These are phyloP conservation scores for Ormosia emarginata DNA, from an alignment of 306 rosid genomes.

Conservation along the genomic window DNA sequence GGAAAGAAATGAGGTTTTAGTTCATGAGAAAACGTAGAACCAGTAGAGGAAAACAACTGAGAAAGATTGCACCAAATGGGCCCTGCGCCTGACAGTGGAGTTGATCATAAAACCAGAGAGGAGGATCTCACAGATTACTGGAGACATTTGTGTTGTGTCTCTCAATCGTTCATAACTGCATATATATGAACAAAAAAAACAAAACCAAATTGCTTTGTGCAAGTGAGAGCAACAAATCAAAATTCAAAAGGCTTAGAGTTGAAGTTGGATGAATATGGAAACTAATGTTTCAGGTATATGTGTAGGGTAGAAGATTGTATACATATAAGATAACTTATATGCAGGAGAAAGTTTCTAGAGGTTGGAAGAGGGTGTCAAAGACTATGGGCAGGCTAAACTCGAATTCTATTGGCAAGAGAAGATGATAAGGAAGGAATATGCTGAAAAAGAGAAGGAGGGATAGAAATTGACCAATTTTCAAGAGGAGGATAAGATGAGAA, in stretches of 20 bases:
- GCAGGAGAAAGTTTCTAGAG: conserved; percentile 10
- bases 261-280: neutral
- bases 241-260: neutral
- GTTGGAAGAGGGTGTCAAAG: conserved; percentile 21
- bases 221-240: neutral
- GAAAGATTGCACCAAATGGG: conserved; percentile 86
- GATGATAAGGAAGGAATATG: conserved; percentile 21
- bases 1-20: neutral
- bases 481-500: conserved; percentile 40
- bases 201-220: neutral
- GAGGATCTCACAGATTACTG: conserved; percentile 66
- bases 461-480: conserved; percentile 20
- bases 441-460: neutral
- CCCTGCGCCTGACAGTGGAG: conserved; percentile 65
- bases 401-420: neutral
- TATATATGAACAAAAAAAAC: neutral
- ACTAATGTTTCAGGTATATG: neutral
- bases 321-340: neutral
- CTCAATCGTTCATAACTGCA: conserved; percentile 40
- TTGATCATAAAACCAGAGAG: conserved; percentile 65
- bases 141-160: conserved; percentile 42
- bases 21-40: conserved; percentile 76
- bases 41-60: conserved; percentile 94
- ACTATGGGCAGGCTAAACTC: conserved; percentile 26
- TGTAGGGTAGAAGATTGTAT: neutral